Evolutionary conservation across 2,329 filamentous ascomycete genomes (phyloP).

Genomic region (Phialemoniopsis sp.): DNA sequence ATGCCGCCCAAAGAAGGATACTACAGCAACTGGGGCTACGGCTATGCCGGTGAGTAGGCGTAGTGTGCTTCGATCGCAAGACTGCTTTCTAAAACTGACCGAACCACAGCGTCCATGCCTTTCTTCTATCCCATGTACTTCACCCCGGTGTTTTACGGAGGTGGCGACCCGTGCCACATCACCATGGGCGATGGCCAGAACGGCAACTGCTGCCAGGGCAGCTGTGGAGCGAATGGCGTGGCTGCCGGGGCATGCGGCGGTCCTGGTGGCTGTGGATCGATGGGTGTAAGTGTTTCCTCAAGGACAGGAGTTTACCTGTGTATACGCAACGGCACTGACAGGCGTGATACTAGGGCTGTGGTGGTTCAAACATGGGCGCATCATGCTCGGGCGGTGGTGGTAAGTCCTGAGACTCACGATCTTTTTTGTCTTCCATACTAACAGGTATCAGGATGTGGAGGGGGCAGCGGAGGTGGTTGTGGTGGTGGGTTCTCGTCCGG

Average conservation of each 20-base stretch:
- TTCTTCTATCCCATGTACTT: constrained; percentile 38
- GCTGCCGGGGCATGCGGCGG: constrained; percentile 39
- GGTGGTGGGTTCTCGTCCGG: too few species aligned
- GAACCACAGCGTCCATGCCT: constrained; percentile 33
- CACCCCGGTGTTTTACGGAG: constrained; percentile 40
- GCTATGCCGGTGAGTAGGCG: constrained; percentile 28
- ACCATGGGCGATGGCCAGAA: constrained; percentile 26
- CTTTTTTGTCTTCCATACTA: too few species aligned
- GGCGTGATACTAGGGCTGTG: too few species aligned
- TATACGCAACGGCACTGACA: neutral
- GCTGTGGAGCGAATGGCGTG: constrained; percentile 38
- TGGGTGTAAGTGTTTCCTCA: constrained; percentile 10
- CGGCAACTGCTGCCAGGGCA: constrained; percentile 40
- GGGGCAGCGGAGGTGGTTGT: too few species aligned
- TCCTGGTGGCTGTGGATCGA: constrained; percentile 26
- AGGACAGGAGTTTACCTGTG: neutral
- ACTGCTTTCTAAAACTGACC: neutral
- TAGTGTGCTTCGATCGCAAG: too few species aligned
- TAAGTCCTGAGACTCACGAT: too few species aligned
- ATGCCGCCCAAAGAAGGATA: constrained; percentile 45
- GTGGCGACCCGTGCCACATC: constrained; percentile 30
- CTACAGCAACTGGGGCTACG: constrained; percentile 50
- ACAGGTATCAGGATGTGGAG: too few species aligned
- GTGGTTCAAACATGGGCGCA: too few species aligned
- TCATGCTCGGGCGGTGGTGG: too few species aligned